Conservation (phyloP, 176 grass and related monocot genomes). For the Triticum aestivum region IWGSC_CS_RefSeq_v2.1 NC_057807.1:469004644-469005143, state of each 20-base stretch:
- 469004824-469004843: neutral
- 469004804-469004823: no score
- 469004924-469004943: neutral
- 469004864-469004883: neutral
- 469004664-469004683: neutral
- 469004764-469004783: neutral
- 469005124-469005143: neutral
- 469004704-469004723: neutral
- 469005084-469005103: neutral
- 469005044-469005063: neutral
- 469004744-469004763: no score
- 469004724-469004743: neutral
- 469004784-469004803: neutral
- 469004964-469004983: neutral
- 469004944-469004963: neutral
- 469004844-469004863: neutral
- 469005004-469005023: neutral
- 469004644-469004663: neutral
- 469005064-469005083: no score
- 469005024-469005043: no score
- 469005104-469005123: neutral
- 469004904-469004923: neutral
- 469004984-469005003: neutral
- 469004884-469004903: neutral
- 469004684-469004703: no score